Conservation (phyloP, 2,329 filamentous ascomycete genomes). For the Diaporthe aspalathi region DNA sequence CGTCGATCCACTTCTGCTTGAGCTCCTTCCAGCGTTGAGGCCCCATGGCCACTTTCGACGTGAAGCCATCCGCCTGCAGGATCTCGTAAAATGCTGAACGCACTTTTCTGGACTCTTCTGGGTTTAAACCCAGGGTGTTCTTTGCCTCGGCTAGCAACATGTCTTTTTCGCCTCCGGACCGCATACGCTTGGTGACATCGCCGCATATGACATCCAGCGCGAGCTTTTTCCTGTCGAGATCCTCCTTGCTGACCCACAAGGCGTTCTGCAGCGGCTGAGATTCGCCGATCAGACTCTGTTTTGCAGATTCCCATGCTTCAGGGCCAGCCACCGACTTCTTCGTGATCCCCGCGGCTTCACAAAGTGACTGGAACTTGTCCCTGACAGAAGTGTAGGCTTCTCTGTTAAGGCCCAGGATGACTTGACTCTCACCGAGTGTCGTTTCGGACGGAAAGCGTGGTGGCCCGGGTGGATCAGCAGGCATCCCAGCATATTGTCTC, state of each 20-base stretch:
- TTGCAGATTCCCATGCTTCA: conserved; percentile 78
- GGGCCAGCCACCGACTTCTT: conserved; percentile 83
- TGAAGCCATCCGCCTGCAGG: conserved; percentile 74
- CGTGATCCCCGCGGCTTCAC: conserved; percentile 72
- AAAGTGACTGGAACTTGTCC: conserved; percentile 76
- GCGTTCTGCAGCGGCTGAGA: conserved; percentile 71
- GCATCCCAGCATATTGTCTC: conserved; percentile 74
- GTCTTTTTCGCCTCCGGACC: conserved; percentile 67
- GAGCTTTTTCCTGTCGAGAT: conserved; percentile 71
- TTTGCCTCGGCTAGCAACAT: conserved; percentile 82
- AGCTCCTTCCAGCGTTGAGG: conserved; percentile 77
- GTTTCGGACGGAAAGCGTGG: conserved; percentile 85
- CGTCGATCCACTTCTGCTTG: conserved; percentile 74
- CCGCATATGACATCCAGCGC: conserved; percentile 84
- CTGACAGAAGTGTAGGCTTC: conserved; percentile 73
- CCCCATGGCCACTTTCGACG: conserved; percentile 78
- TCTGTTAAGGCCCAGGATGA: conserved; percentile 73
- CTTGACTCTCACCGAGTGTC: conserved; percentile 82
- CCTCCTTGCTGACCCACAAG: conserved; percentile 67
- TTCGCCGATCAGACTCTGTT: conserved; percentile 73
- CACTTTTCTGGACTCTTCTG: conserved; percentile 65
- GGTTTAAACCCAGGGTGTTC: conserved; percentile 63
- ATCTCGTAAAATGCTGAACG: conserved; percentile 75
- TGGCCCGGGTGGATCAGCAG: conserved; percentile 74
- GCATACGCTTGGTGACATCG: conserved; percentile 84